Evolutionary conservation across 2,329 filamentous ascomycete genomes (phyloP), one percentile per base, ranked within the genome.

Genomic region (Aspergillus sp.): DNA sequence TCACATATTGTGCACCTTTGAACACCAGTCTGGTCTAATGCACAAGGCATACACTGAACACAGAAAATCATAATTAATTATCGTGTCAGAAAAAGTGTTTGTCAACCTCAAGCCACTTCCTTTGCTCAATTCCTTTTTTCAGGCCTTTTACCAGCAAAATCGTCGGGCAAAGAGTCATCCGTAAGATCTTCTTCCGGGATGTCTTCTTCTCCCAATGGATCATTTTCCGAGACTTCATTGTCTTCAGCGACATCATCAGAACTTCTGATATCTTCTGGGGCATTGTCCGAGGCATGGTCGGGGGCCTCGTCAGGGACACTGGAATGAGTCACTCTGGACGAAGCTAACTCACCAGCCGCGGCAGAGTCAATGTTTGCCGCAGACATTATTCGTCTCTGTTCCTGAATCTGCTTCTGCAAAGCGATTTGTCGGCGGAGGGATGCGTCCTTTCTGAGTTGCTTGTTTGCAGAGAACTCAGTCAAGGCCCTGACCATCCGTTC

Each of bases 401-500:
- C 57, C 19, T 55, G 45, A 9, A 62, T 56, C 49, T 70, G 67
- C 53, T 66, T 68, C 45, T 67, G 59, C 46, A 70, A 46, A 3
- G 62, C 60, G 49, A 68, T 66, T 47, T 69, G 66, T 23, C 65
- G 67, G 20, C 53, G 63, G 44, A 66, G 57, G 17, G 66, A 69
- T 32, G 68, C 61, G 43, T 69, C 63, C 47, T 66, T 68, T 27
- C 67, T 59, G 22, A 73, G 52, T 41, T 67, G 65, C 50, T 68
- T 67, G 61, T 68, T 68, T 50, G 66, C 60, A 51, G 74, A 80
- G 54, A 89, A 77, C 23, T 79, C 73, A 25, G 73, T 73, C 25
- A 89, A 72, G 12, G 79, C 78, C 7, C 76, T 68, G 53, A 85
- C 79, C 60, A 97, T 90, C 63, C 80, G 83, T 45, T 82, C 76